phyloP scores from a whole-genome alignment of 139 green algal species.

The Volvox reticuliferus region DNA sequence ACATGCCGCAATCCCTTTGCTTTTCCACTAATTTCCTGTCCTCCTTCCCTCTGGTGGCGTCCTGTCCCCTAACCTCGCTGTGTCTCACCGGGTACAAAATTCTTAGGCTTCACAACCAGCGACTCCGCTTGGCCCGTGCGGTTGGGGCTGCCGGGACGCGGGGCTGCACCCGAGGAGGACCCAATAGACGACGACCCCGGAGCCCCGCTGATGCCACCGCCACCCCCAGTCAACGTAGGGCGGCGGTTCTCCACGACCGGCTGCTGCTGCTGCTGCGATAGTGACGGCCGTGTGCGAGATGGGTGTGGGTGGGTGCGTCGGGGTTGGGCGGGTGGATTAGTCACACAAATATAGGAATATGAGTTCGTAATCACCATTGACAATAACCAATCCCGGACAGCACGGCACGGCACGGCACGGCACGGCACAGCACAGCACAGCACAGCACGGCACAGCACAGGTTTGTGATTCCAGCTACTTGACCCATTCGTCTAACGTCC shows the following conservation, averaged over 20 bases:
- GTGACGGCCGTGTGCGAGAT: neutral
- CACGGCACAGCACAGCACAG: too few relatives aligned
- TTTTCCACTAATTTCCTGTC: too few relatives aligned
- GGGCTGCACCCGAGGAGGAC: neutral
- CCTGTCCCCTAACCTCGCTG: too few relatives aligned
- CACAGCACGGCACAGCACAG: too few relatives aligned
- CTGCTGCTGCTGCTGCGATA: neutral
- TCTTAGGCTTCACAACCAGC: neutral
- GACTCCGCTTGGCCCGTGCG: neutral
- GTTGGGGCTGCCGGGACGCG: neutral
- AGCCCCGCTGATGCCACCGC: neutral
- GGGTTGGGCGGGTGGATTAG: neutral
- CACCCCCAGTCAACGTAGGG: neutral
- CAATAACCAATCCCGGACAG: too few relatives aligned
- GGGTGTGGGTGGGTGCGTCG: neutral
- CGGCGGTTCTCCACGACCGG: neutral
- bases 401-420: too few relatives aligned
- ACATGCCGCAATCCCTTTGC: too few relatives aligned
- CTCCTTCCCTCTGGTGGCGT: too few relatives aligned
- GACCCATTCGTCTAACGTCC: too few relatives aligned
- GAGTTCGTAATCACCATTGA: too few relatives aligned
- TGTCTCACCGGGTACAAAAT: conserved; percentile 5
- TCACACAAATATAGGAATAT: too few relatives aligned
- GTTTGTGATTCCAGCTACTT: too few relatives aligned
- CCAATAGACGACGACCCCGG: neutral